Percentiles rank a stretch among this genome's conserved stretches.
phyloP scores from a whole-genome alignment of 495 filamentous ascomycete species.

The Xylaria venustula region DNA sequence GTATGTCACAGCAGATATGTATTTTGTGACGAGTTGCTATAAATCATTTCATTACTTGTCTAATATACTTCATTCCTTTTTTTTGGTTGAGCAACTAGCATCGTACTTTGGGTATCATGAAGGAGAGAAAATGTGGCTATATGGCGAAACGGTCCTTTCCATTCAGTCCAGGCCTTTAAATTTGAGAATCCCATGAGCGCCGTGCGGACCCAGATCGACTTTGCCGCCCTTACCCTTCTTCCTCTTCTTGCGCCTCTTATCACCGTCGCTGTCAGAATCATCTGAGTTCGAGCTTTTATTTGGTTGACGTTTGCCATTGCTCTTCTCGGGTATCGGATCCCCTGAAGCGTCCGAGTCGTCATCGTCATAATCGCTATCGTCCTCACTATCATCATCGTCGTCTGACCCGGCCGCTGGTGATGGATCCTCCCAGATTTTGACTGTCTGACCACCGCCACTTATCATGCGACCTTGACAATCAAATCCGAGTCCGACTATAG shows the following conservation, averaged over 20 bases:
- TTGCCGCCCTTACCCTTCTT: slow-evolving; percentile 45
- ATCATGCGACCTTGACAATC: slow-evolving; percentile 83
- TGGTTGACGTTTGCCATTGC: slow-evolving; percentile 45
- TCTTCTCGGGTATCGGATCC: slow-evolving; percentile 30
- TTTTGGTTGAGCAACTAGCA: not conserved
- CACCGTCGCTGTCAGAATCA: slow-evolving; percentile 28
- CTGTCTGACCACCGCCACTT: slow-evolving; percentile 73
- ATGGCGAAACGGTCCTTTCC: not conserved
- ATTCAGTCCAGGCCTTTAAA: slow-evolving; percentile 63
- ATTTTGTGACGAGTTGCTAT: too few species aligned
- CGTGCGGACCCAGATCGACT: slow-evolving; percentile 49
- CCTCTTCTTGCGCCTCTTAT: slow-evolving; percentile 39
- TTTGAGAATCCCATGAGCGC: slow-evolving; percentile 58
- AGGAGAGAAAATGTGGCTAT: slow-evolving; percentile 7
- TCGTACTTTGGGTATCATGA: slow-evolving; percentile 24
- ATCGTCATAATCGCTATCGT: slow-evolving; percentile 43
- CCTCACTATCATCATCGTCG: slow-evolving; percentile 41
- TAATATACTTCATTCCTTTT: not conserved
- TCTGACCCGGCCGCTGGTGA: slow-evolving; percentile 36
- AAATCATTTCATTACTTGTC: not conserved
- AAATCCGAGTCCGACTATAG: slow-evolving; percentile 74
- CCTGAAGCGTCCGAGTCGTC: slow-evolving; percentile 43
- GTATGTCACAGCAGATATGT: too few species aligned
- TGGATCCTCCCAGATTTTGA: slow-evolving; percentile 88
- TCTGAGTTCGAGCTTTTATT: slow-evolving; percentile 37